Evolutionary conservation across 129 eudicot species (phyloP).

Genomic region (Oenanthe sinensis): DNA sequence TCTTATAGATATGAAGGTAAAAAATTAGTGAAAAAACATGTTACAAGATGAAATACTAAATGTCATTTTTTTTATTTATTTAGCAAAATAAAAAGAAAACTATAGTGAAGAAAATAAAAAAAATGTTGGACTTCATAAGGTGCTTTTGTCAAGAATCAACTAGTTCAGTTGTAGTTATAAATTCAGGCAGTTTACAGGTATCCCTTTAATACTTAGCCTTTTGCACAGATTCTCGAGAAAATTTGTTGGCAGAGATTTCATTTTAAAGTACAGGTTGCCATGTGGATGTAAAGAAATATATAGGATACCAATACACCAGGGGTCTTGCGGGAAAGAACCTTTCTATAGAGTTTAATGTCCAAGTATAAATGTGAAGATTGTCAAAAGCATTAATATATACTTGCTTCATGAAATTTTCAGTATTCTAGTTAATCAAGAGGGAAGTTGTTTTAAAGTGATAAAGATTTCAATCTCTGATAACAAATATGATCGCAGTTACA

Average conservation of each 20-base stretch:
- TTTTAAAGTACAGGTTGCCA: not conserved
- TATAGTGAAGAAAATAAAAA: not conserved
- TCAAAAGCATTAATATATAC: not conserved
- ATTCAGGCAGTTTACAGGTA: not conserved
- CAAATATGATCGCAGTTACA: not conserved
- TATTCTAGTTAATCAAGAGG: not conserved
- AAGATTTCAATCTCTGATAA: not conserved
- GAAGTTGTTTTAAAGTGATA: not conserved
- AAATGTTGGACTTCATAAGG: not conserved
- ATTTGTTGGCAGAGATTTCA: not conserved
- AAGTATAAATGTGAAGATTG: too few relatives aligned
- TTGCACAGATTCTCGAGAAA: not conserved
- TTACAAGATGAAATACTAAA: not conserved
- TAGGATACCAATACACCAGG: too few relatives aligned
- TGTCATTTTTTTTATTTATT: too few relatives aligned
- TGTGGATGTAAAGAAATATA: not conserved
- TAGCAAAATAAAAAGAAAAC: too few relatives aligned
- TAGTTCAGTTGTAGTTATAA: not conserved
- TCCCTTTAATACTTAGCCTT: not conserved
- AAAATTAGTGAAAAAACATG: not conserved
- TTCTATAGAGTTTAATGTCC: too few relatives aligned
- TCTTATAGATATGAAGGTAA: not conserved
- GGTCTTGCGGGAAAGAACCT: too few relatives aligned
- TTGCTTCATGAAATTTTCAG: not conserved
- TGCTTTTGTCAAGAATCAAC: not conserved